Evolutionary conservation across 768 basidiomycete species (phyloP), one percentile per base, ranked within the genome.

Genomic region (Omphalotus guepiniiformis): DNA sequence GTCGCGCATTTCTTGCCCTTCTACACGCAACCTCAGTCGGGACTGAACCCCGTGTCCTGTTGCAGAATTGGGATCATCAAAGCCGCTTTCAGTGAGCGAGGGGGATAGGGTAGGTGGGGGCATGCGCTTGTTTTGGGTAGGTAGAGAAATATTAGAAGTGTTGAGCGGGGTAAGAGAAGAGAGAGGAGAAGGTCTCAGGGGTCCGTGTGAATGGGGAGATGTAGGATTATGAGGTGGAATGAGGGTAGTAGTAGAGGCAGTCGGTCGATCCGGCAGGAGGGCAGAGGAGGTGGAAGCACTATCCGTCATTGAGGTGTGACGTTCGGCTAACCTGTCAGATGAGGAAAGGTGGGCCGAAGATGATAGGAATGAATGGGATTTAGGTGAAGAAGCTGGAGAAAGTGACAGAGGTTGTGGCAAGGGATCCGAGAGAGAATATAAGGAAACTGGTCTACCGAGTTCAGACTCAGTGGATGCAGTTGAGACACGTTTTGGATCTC

Each of bases 1-100:
- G 52, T 87, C 85, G 5, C 66, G 63, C 55, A 79, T 68, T 58
- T 91, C 88, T 43, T 67, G 62, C 22, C 73, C 71, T 48, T 80
- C 77, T 48, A 88, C 63, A 47, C 75, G 72, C 15, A 83, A 66
- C 49, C 61, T 53, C 12, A 62, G 36, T 7, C 28, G 28, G 8
- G 37, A 36, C 30, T 30, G 29, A 15, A 13, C 23, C 21, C 35
- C 18, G 11, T 28, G 16, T 22, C 25, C 13, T n/a, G 29, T n/a
- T 8, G 25, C 11, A 15, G 36, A 38, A 27, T 26, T 22, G 22
- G 32, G 27, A 8, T 18, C 39, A 6, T 40, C 39, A 6, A 22
- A 21, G 21, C 19, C 23, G 18, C 30, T 36, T 11, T 47, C 46
- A 18, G 16, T 39, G 18, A 22, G 28, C 15, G 29, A 23, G 12